Percentiles rank a stretch among this genome's conserved stretches.
phyloP scores from a whole-genome alignment of 306 rosid species.

The Nissolia schottii region DNA sequence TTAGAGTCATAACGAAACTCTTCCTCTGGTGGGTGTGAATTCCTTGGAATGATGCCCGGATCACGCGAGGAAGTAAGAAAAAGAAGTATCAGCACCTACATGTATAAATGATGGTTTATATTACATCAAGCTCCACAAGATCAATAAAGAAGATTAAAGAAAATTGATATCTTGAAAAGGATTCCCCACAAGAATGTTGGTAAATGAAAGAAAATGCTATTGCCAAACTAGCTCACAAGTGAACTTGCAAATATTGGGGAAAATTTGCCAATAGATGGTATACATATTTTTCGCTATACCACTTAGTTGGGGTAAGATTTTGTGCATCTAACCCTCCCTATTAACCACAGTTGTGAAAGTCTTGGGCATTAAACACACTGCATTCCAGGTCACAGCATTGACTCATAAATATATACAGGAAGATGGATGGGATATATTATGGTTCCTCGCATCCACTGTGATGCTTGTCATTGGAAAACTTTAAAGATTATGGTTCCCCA shows the following conservation, averaged over 20 bases:
- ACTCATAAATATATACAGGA: too few species aligned
- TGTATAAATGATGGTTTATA: slow-evolving; percentile 40
- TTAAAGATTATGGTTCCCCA: background rate
- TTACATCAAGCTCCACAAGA: slow-evolving; percentile 19
- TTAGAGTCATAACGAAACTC: slow-evolving; percentile 66
- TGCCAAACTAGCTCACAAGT: background rate
- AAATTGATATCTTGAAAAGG: background rate
- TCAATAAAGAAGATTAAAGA: background rate
- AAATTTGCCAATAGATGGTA: background rate
- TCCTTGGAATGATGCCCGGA: slow-evolving; percentile 90
- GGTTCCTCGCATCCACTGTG: background rate
- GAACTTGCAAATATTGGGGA: background rate
- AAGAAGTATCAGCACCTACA: slow-evolving; percentile 86
- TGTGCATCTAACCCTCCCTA: background rate
- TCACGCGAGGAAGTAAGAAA: slow-evolving; percentile 90
- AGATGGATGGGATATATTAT: background rate
- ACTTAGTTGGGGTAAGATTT: background rate
- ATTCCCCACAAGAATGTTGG: background rate
- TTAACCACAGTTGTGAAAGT: background rate
- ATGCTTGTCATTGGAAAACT: background rate
- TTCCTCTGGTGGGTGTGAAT: slow-evolving; percentile 89
- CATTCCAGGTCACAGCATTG: background rate
- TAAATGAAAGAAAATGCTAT: background rate
- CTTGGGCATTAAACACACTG: background rate
- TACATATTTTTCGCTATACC: background rate